Evolutionary conservation across 805 yeast genomes (phyloP).

Genomic region (Lachancea nothofagi): DNA sequence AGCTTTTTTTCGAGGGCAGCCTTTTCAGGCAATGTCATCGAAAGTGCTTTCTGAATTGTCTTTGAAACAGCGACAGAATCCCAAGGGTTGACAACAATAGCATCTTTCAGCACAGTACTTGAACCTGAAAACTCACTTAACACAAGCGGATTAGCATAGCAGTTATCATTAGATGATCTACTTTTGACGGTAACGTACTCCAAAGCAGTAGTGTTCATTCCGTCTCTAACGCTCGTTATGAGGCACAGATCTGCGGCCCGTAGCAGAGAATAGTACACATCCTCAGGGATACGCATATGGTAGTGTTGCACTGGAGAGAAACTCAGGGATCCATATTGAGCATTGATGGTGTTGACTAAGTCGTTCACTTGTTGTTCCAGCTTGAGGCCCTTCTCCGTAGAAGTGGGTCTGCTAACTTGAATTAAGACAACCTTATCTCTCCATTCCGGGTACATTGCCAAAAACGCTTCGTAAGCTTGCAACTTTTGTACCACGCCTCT

Average conservation of each 20-base stretch:
- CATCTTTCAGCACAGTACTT: slow-evolving; percentile 60
- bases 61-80: slow-evolving; percentile 90
- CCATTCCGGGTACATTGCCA: slow-evolving; percentile 92
- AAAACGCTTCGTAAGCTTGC: slow-evolving; percentile 82
- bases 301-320: slow-evolving; percentile 88
- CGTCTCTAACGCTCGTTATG: slow-evolving; percentile 88
- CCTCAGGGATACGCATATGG: slow-evolving; percentile 81
- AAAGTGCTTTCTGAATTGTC: slow-evolving; percentile 64
- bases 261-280: slow-evolving; percentile 82
- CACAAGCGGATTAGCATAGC: slow-evolving; percentile 61
- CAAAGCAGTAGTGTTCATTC: slow-evolving; percentile 91
- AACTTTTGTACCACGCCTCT: slow-evolving; percentile 92
- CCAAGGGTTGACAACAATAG: slow-evolving; percentile 92
- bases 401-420: slow-evolving; percentile 78
- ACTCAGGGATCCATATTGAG: slow-evolving; percentile 76
- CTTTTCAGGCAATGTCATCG: slow-evolving; percentile 46
- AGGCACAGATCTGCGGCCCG: slow-evolving; percentile 87
- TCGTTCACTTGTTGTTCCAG: slow-evolving; percentile 80
- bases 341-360: slow-evolving; percentile 73
- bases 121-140: slow-evolving; percentile 93
- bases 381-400: slow-evolving; percentile 43
- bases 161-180: slow-evolving; percentile 29
- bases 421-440: slow-evolving; percentile 77
- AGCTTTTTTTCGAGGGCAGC: slow-evolving; percentile 45
- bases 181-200: slow-evolving; percentile 89